Base-by-base conservation (phyloP, 805 yeast genomes). In the Wickerhamiella siamensis region DNA sequence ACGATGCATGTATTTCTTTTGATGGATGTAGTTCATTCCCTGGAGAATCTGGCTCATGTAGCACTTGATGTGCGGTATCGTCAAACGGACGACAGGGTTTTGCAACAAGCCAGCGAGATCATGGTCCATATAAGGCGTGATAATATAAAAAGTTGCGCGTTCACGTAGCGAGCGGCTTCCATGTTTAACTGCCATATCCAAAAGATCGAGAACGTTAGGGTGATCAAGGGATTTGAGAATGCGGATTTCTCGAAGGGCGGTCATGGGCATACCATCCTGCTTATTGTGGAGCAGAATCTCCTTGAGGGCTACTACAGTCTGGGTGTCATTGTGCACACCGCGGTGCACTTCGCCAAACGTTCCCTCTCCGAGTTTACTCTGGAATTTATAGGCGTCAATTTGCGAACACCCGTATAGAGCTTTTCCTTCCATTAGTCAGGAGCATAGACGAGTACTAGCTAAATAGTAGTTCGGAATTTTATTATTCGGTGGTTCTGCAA, bases 201-300 rank as follows among this genome's bases (percentile, higher is more conserved):
- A 56, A 33, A 91, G 66, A 47, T 78, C 83, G 19, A 91, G 67
- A 15, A 88, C 72, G 57, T 91, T 83, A 21, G 64, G 61, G 57
- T 88, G 83, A 41, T 68, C 58, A 39, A 91, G 64, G 38, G 69
- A 67, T 59, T 83, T 83, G 59, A 91, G 66, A 18, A 86, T 83
- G 15, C 79, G 72, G 44, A 88, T 86, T 56, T 91, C 99, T 47
- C 99, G 71, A 60, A 87, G 74, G 2, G 97, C 95, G 0, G 98
- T 91, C 21, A 91, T 77, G 1, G 98, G 97, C 56, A 88, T 86
- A 29, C 71, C 71, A 51, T 81, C 87, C 49, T 77, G 77, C 34
- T 77, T 79, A 40, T 78, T 75, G 54, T 77, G 86, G 47, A 82
- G 70, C n/a, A 86, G 64, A 38, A 91, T 72, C 56, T 79, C 82